Evolutionary conservation across 2,329 filamentous ascomycete genomes (phyloP), one percentile per base, ranked within the genome.

Genomic region (Aotearoamyces nothofagi): DNA sequence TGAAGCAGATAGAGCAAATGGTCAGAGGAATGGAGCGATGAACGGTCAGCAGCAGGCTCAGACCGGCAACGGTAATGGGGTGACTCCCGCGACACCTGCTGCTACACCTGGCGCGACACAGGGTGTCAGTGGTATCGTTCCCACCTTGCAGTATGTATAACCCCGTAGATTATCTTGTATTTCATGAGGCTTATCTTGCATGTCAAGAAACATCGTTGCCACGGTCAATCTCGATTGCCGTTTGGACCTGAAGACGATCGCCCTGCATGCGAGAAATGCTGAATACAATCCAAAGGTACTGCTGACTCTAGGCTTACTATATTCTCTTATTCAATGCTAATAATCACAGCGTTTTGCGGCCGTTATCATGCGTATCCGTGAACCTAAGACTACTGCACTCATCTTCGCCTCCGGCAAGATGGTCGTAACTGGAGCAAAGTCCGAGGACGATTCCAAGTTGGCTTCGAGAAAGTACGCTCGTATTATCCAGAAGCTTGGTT

Each of bases 381-480:
- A 98, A 49, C 90, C 90, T 36, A 98, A 98, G 66, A 98, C 90
- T 4, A 98, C 90, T 3, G 90, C 90, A 5, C 61, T 98, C 33
- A 96, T 98, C 64, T 98, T 98, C 48, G 90, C 90, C 34, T 92
- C 80, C 2, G 90, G 90, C 58, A 98, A 98, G 71, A 96, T 98
- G 90, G 90, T 96, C 26, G 90, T 96, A 10, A 96, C 90, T 31
- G 87, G 87, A 61, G 87, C 87, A 39, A 96, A 96, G 60, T 92
- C 83, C 2, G 90, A 96, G 53, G 90, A 96, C 54, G 90, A 96
- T 53, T 92, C 83, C 35, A 94, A 94, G 63, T 75, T 98, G 49
- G 90, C 90, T 6, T 90, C 80, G 35, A 77, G 87, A 60, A 98
- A 98, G 60, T 96, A 96, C 52, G 90, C 90, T 30, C 86, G 90